Evolutionary conservation across 164 flowering plant genomes (phyloP).

Genomic region (Cinnamomum micranthum): DNA sequence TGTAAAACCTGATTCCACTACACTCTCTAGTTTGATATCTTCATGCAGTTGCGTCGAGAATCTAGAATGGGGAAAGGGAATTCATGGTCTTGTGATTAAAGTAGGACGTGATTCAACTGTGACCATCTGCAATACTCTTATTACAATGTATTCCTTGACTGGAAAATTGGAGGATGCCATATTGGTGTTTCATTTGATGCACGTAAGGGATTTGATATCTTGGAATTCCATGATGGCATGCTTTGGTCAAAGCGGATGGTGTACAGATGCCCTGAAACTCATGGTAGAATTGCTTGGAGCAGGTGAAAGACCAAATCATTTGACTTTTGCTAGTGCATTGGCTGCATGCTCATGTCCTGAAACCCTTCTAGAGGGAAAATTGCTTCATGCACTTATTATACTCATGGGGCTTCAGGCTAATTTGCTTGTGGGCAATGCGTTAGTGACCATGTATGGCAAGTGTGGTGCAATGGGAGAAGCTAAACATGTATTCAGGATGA

Average conservation of each 20-base stretch:
- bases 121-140: slow-evolving; percentile 58
- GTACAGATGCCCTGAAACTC: slow-evolving; percentile 36
- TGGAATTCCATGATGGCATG: slow-evolving; percentile 75
- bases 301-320: slow-evolving; percentile 30
- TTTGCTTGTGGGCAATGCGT: slow-evolving; percentile 65
- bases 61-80: slow-evolving; percentile 59
- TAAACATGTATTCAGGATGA: slow-evolving; percentile 31
- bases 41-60: slow-evolving; percentile 40
- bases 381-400: slow-evolving; percentile 51
- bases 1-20: slow-evolving; percentile 39
- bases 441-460: slow-evolving; percentile 73
- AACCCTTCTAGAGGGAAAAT: slow-evolving; percentile 39
- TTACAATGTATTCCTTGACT: slow-evolving; percentile 60
- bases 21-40: slow-evolving; percentile 57
- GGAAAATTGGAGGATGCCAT: slow-evolving; percentile 48
- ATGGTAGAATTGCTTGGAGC: slow-evolving; percentile 33
- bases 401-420: slow-evolving; percentile 47
- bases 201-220: slow-evolving; percentile 60
- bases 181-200: slow-evolving; percentile 45
- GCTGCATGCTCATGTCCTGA: slow-evolving; percentile 60
- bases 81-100: slow-evolving; percentile 55
- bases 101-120: slow-evolving; percentile 44
- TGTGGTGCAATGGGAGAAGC: slow-evolving; percentile 49
- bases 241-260: slow-evolving; percentile 44
- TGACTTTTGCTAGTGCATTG: slow-evolving; percentile 64